phyloP scores from a whole-genome alignment of 345 rosid genomes.

The Citrus unshiu region DNA sequence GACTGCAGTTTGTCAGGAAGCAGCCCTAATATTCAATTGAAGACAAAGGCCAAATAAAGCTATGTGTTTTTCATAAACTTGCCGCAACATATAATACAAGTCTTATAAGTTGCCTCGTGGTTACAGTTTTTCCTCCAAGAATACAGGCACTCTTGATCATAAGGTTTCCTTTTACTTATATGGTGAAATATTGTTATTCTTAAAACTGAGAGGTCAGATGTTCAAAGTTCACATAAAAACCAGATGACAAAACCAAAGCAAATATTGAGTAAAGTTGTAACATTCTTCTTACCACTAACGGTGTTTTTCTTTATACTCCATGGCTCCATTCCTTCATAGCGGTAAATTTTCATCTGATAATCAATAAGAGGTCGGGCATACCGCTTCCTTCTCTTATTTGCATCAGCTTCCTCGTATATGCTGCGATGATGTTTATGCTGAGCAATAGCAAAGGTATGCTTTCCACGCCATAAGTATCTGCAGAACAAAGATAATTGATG shows the following conservation, averaged over 20 bases:
- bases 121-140: not conserved
- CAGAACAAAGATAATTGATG: conserved; percentile 1
- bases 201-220: not conserved
- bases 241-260: not conserved
- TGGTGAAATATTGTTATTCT: not conserved
- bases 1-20: not conserved
- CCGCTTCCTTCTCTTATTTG: conserved; percentile 89
- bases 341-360: conserved; percentile 95
- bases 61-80: not conserved
- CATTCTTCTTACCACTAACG: conserved; percentile 54
- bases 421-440: conserved; percentile 88
- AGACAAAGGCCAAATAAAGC: not conserved
- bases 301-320: conserved; percentile 79
- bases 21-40: not conserved
- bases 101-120: not conserved
- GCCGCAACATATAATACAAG: not conserved
- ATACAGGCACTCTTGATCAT: not conserved
- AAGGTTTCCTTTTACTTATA: not conserved
- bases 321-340: conserved; percentile 82
- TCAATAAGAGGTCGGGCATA: conserved; percentile 93
- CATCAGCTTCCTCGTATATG: conserved; percentile 95
- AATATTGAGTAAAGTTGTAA: not conserved
- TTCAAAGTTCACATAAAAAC: not conserved
- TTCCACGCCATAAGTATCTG: conserved; percentile 94
- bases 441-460: conserved; percentile 86